Evolutionary conservation across 139 green algal genomes (phyloP).

Genomic region (Pleodorina starrii): DNA sequence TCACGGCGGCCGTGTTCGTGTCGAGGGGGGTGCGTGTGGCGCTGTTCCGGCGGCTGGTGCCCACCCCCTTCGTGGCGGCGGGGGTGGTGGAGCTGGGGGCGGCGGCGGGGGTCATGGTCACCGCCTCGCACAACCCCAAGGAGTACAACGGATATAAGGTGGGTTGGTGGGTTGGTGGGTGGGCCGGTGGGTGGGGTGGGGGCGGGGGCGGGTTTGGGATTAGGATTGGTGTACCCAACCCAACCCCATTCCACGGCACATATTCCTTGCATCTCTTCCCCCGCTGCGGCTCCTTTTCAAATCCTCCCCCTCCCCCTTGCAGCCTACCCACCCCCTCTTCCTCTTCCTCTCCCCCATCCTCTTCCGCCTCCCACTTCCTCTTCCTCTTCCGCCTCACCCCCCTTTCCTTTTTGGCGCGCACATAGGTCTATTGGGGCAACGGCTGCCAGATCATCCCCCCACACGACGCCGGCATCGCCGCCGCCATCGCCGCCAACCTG

Average conservation of each 20-base stretch:
- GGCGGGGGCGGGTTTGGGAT: background rate
- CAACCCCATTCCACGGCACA: no score
- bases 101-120: conserved; percentile 87
- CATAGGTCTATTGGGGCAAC: conserved; percentile 79
- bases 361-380: no score
- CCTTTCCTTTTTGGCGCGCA: no score
- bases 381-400: no score
- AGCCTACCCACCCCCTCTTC: no score
- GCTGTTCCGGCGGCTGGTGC: conserved; percentile 58
- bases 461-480: conserved; percentile 80
- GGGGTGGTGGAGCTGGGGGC: conserved; percentile 70
- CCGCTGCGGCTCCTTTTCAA: no score
- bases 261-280: no score
- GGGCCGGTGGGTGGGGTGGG: background rate
- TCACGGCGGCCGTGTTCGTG: conserved; percentile 73
- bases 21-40: conserved; percentile 49
- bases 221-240: no score
- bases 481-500: conserved; percentile 72
- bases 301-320: no score
- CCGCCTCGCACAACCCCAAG: conserved; percentile 87
- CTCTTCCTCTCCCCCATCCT: no score
- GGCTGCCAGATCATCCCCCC: conserved; percentile 88
- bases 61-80: conserved; percentile 77
- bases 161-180: background rate
- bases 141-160: conserved; percentile 91